Conservation (phyloP, 306 rosid species). For the Cicer arietinum region DNA sequence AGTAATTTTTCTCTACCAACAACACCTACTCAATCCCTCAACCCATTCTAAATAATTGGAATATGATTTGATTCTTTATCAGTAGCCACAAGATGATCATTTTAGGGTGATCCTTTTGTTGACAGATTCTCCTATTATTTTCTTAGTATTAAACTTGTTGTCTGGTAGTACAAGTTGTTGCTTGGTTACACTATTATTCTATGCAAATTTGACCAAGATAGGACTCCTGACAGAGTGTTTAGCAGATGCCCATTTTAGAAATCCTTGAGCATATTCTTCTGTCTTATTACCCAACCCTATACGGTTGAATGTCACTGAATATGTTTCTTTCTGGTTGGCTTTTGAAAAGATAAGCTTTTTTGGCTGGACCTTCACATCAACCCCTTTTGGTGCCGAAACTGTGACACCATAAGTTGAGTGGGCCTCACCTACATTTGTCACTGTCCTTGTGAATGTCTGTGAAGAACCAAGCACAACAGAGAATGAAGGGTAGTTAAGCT, state of each 20-base stretch:
- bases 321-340: slow-evolving; percentile 61
- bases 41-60: too few species aligned
- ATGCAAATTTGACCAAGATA: slow-evolving; percentile 52
- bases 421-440: slow-evolving; percentile 73
- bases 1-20: too few species aligned
- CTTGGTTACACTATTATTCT: slow-evolving; percentile 28
- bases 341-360: slow-evolving; percentile 56
- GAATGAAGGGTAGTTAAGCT: slow-evolving; percentile 80
- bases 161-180: slow-evolving; percentile 40
- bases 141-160: slow-evolving; percentile 16
- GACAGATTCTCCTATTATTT: background rate
- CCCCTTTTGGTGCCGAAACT: slow-evolving; percentile 60
- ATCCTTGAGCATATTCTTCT: slow-evolving; percentile 57
- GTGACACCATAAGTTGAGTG: slow-evolving; percentile 53
- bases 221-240: slow-evolving; percentile 61
- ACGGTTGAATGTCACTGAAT: slow-evolving; percentile 57
- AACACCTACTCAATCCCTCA: too few species aligned
- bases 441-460: slow-evolving; percentile 71
- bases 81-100: too few species aligned
- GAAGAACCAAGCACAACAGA: slow-evolving; percentile 60
- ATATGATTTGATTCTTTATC: too few species aligned
- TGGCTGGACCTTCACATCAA: slow-evolving; percentile 61
- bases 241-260: slow-evolving; percentile 59
- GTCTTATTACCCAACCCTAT: slow-evolving; percentile 39
- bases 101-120: too few species aligned